Evolutionary conservation across 305 asterid genomes (phyloP), one percentile per base, ranked within the genome.

Genomic region (Caryopteris hybrid): DNA sequence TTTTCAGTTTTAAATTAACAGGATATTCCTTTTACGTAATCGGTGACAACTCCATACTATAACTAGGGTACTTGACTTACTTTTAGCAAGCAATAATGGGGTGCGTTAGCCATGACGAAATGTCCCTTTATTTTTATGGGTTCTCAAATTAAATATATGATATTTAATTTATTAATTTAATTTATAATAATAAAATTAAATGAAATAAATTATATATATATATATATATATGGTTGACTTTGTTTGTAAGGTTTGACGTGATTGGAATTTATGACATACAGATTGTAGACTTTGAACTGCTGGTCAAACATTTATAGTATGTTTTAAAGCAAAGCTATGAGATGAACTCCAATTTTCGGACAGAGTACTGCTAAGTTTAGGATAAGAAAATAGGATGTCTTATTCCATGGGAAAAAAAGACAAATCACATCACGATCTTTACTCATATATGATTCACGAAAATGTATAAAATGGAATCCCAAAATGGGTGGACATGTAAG

Each of bases 101-200:
- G 41, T 21, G 62, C 62, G 52, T 21, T 66, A 22, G 53, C 72
- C 64, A 16, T 67, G 64, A 42, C 64, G 67, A 61, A 61, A 42
- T 59, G 67, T 33, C 27, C 3, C 27, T 1, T 34, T 57, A 33
- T 16, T 33, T 18, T 18, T 51, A 17, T 22, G 23, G 29, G 22
- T 13, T 41, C 36, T 60, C 48, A 23, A 60, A 60, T 60, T 3
- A 22, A 34, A 13, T 60, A 13, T 60, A 16, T 8, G 52, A 60
- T 16, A 20, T 41, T 8, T 1, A 27, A 29, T 42, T 12, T 4
- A 14, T 57, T 6, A 16, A 58, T 58, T 34, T 33, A 17, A 34
- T 17, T 57, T 34, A 34, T 5, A 16, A 11, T 42, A 3, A 43
- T 14, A 10, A n/a, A n/a, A n/a, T n/a, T n/a, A n/a, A n/a, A n/a